phyloP scores from a whole-genome alignment of 139 green algal species.

The Tetraselmis striata region DNA sequence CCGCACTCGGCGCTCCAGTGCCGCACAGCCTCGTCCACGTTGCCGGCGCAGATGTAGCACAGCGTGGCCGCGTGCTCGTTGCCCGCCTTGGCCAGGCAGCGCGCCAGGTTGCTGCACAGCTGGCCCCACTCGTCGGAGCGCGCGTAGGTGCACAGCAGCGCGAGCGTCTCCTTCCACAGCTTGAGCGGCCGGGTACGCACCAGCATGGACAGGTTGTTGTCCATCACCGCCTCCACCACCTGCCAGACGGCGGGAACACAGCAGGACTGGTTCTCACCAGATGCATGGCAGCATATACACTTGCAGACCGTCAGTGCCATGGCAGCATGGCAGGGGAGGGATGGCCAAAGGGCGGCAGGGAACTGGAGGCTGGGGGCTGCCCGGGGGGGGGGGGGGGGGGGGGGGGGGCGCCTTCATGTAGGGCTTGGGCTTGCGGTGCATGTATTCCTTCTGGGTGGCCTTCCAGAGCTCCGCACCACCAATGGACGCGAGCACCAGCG shows the following conservation, averaged over 20 bases:
- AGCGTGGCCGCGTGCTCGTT: constrained; percentile 78
- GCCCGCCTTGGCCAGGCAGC: constrained; percentile 31
- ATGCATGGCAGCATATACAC: too few species aligned
- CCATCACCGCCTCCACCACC: constrained; percentile 51
- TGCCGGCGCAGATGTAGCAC: constrained; percentile 84
- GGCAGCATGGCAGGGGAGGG: too few species aligned
- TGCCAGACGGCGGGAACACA: too few species aligned
- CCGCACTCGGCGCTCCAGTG: constrained; percentile 47
- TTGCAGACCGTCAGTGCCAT: too few species aligned
- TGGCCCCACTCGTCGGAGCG: constrained; percentile 27
- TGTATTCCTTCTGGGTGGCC: constrained; percentile 57
- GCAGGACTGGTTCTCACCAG: too few species aligned
- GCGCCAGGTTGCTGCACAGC: constrained; percentile 16
- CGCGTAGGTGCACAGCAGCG: constrained; percentile 84
- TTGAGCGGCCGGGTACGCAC: constrained; percentile 67
- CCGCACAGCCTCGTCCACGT: constrained; percentile 76
- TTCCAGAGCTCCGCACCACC: constrained; percentile 49
- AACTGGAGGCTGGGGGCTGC: too few species aligned
- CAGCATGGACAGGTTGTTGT: constrained; percentile 70
- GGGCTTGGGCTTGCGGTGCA: constrained; percentile 60
- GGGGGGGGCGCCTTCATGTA: too few species aligned
- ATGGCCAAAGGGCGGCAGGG: too few species aligned
- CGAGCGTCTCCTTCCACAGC: constrained; percentile 91
- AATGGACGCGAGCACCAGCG: constrained; percentile 80
- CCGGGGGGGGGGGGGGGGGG: too few species aligned